Evolutionary conservation across 805 yeast species (phyloP).

Genomic region (Yarrowia alimentaria): DNA sequence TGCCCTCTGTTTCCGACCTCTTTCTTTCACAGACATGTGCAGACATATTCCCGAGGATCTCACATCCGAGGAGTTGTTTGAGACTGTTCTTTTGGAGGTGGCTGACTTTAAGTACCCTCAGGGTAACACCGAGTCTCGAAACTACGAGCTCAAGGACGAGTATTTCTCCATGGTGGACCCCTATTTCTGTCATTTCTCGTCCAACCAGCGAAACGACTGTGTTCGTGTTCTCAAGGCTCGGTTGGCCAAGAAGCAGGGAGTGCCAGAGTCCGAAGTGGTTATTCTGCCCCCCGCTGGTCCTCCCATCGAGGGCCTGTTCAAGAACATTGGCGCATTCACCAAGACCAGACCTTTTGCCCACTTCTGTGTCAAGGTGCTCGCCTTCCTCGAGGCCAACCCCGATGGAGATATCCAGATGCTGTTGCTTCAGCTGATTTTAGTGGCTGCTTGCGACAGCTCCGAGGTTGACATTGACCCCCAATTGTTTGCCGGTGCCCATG

Average conservation of each 20-base stretch:
- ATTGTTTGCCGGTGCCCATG: constrained; percentile 11
- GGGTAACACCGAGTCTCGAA: constrained; percentile 56
- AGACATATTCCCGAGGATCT: constrained; percentile 73
- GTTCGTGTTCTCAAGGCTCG: constrained; percentile 58
- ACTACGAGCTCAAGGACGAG: constrained; percentile 64
- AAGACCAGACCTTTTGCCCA: constrained; percentile 19
- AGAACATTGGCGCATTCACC: constrained; percentile 39
- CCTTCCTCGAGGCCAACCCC: constrained; percentile 3
- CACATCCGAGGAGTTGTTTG: constrained; percentile 70
- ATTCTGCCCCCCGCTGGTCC: constrained; percentile 52
- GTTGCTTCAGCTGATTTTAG: constrained; percentile 10
- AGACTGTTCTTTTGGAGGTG: constrained; percentile 52
- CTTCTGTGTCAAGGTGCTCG: constrained; percentile 29
- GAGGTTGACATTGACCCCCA: constrained; percentile 11
- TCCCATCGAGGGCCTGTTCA: constrained; percentile 58
- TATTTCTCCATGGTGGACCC: constrained; percentile 65
- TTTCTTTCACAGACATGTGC: constrained; percentile 68
- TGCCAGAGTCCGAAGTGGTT: constrained; percentile 49
- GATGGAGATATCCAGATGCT: constrained; percentile 9
- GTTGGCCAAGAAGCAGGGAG: constrained; percentile 44
- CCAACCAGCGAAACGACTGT: constrained; percentile 83
- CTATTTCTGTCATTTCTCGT: constrained; percentile 70
- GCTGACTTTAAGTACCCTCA: constrained; percentile 65
- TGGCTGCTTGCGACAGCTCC: constrained; percentile 10
- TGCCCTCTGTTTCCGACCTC: constrained; percentile 69